phyloP scores from a whole-genome alignment of 768 basidiomycete genomes.

The Xerocomus brunneocitrinus region DNA sequence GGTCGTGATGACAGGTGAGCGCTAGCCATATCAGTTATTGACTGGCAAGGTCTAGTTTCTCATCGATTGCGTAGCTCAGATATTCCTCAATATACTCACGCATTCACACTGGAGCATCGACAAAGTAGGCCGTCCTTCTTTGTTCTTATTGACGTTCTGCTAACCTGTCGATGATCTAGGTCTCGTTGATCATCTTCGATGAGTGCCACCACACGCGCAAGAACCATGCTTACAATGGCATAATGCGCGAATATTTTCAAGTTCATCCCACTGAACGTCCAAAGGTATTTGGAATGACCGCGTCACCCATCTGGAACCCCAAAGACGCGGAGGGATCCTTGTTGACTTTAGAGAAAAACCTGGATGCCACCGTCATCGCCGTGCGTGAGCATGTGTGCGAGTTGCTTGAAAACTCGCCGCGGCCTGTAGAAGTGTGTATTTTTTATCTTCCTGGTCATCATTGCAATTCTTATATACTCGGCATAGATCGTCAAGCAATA shows the following conservation, averaged over 20 bases:
- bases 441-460: background rate
- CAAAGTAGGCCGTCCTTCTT: conserved; percentile 34
- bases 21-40: background rate
- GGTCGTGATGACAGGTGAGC: conserved; percentile 78
- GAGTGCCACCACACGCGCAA: conserved; percentile 56
- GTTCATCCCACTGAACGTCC: conserved; percentile 45
- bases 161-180: conserved; percentile 29
- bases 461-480: background rate
- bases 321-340: conserved; percentile 65
- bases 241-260: conserved; percentile 56
- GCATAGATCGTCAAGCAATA: conserved; percentile 57
- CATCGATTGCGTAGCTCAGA: conserved; percentile 52
- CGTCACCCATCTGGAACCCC: conserved; percentile 82
- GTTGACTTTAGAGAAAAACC: conserved; percentile 56
- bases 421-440: conserved; percentile 56
- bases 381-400: conserved; percentile 70
- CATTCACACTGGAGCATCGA: conserved; percentile 79
- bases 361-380: conserved; percentile 71
- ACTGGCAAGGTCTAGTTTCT: background rate
- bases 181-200: conserved; percentile 53
- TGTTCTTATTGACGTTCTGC: background rate
- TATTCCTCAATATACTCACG: conserved; percentile 73
- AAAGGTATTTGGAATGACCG: conserved; percentile 92
- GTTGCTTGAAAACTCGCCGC: conserved; percentile 55
- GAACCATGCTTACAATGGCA: conserved; percentile 53